Evolutionary conservation across 163 green algal species (phyloP).

Genomic region (Chlorella variabilis): DNA sequence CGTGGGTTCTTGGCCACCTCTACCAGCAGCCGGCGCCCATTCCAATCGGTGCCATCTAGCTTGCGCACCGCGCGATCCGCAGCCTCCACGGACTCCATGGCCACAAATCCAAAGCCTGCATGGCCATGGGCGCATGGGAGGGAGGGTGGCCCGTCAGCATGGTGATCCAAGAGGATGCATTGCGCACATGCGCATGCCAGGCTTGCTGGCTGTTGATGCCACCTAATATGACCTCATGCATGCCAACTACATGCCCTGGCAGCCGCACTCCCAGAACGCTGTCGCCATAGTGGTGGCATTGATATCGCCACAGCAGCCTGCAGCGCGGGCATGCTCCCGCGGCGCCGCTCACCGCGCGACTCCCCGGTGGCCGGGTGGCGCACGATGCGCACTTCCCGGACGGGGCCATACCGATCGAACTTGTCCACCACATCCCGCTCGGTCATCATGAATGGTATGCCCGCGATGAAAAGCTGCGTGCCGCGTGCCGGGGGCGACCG

Average conservation of each 20-base stretch:
- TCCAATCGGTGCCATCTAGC: conserved; percentile 66
- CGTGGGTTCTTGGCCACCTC: conserved; percentile 27
- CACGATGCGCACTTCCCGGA: conserved; percentile 64
- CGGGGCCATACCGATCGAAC: conserved; percentile 55
- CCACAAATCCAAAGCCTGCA: conserved; percentile 74
- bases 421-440: conserved; percentile 64
- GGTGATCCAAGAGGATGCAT: too few relatives aligned
- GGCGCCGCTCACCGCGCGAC: conserved; percentile 53
- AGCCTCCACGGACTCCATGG: conserved; percentile 61
- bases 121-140: neutral
- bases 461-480: conserved; percentile 66
- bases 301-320: too few relatives aligned
- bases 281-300: too few relatives aligned
- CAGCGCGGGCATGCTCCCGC: too few relatives aligned
- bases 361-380: conserved; percentile 59
- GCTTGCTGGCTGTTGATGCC: too few relatives aligned
- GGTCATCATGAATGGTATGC: conserved; percentile 66
- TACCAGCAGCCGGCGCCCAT: conserved; percentile 65
- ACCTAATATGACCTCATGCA: too few relatives aligned
- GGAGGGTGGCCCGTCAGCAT: too few relatives aligned
- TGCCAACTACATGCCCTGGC: too few relatives aligned
- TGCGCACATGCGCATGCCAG: too few relatives aligned
- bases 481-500: conserved; percentile 49
- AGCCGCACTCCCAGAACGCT: too few relatives aligned
- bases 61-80: conserved; percentile 53